A percentile compares a stretch with the other conserved stretches of the same genome.
These are phyloP conservation scores for Silene uniflora DNA, from an alignment of 148 eudicot species.

Conservation along the genomic window DNA sequence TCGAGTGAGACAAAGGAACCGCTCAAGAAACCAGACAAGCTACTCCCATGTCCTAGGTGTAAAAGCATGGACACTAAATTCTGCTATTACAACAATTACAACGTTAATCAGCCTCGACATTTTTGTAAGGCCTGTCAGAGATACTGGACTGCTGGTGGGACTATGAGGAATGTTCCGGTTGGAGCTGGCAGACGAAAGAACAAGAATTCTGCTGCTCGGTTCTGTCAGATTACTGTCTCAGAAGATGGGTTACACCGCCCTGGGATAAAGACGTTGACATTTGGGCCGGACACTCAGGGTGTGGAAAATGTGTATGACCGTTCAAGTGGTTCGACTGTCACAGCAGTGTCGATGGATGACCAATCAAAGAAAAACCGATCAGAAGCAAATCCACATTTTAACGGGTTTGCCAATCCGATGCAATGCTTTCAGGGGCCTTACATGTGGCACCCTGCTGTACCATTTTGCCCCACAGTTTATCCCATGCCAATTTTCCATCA, in stretches of 20 bases:
- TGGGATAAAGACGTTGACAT: constrained; percentile 40
- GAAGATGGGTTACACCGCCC: constrained; percentile 50
- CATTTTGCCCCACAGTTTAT: constrained; percentile 49
- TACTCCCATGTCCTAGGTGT: constrained; percentile 94
- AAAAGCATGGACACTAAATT: constrained; percentile 96
- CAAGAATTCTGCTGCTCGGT: constrained; percentile 55
- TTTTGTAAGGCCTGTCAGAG: constrained; percentile 95
- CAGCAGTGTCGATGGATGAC: constrained; percentile 38
- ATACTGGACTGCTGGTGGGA: constrained; percentile 98
- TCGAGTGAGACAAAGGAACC: constrained; percentile 35
- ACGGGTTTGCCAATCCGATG: constrained; percentile 44
- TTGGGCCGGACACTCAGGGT: constrained; percentile 43
- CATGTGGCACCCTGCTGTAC: constrained; percentile 53
- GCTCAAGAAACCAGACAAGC: constrained; percentile 34
- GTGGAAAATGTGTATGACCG: constrained; percentile 39
- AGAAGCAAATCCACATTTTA: constrained; percentile 34
- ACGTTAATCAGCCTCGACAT: constrained; percentile 86
- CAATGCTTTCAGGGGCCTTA: constrained; percentile 76
- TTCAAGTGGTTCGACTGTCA: constrained; percentile 45
- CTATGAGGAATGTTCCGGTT: constrained; percentile 86
- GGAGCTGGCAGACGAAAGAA: constrained; percentile 94
- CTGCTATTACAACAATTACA: constrained; percentile 93
- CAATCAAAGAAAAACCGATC: constrained; percentile 19
- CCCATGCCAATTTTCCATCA: constrained; percentile 64
- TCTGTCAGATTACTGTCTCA: constrained; percentile 54